Conservation (phyloP, 768 basidiomycete genomes). For the Mycena vitilis region DNA sequence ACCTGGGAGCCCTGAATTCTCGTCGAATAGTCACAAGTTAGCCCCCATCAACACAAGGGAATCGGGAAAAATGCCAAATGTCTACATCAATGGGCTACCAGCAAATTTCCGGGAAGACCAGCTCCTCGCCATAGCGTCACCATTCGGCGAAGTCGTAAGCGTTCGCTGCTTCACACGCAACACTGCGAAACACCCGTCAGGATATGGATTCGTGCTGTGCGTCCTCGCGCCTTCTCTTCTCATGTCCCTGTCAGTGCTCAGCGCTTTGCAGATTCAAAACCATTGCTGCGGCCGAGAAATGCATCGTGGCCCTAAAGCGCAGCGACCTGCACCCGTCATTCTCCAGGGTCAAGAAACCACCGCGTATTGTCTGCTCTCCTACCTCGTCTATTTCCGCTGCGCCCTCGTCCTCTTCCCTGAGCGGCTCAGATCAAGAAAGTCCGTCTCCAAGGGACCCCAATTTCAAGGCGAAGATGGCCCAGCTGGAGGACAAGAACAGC, state of each 20-base stretch:
- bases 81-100: conserved; percentile 74
- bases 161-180: conserved; percentile 74
- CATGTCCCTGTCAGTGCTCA: neutral
- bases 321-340: conserved; percentile 72
- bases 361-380: conserved; percentile 22
- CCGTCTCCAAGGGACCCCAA: conserved; percentile 30
- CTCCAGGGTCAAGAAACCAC: conserved; percentile 53
- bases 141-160: conserved; percentile 67
- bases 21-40: conserved; percentile 10
- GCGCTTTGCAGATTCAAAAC: conserved; percentile 55
- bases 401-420: conserved; percentile 19
- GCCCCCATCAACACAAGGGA: neutral
- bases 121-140: conserved; percentile 62
- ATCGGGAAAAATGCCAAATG: conserved; percentile 57
- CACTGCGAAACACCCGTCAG: conserved; percentile 65
- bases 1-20: conserved; percentile 21
- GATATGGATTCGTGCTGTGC: conserved; percentile 57
- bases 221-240: conserved; percentile 33
- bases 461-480: conserved; percentile 68
- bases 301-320: conserved; percentile 65
- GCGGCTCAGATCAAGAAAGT: conserved; percentile 6
- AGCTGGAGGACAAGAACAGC: conserved; percentile 57
- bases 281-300: conserved; percentile 62
- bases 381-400: conserved; percentile 4
- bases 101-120: conserved; percentile 68